Evolutionary conservation across 2,329 filamentous ascomycete genomes (phyloP).

Genomic region (Sphaerulina vaccinii): DNA sequence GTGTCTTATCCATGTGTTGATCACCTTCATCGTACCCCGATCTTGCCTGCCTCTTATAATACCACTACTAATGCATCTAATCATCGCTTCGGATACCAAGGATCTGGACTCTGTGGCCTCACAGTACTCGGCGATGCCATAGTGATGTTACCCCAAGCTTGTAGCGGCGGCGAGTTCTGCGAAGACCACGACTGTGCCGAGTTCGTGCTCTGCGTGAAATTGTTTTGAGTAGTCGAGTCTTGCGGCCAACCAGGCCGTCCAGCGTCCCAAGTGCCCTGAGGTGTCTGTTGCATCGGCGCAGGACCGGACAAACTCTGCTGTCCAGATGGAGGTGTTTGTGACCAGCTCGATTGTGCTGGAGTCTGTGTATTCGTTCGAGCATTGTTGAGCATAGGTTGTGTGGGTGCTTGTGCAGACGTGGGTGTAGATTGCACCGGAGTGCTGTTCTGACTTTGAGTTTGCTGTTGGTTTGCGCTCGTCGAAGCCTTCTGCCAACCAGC

Average conservation of each 20-base stretch:
- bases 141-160: conserved; percentile 16
- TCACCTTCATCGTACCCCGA: neutral
- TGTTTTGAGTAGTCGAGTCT: neutral
- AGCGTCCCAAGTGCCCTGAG: neutral
- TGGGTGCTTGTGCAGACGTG: neutral
- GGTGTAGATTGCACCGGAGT: neutral
- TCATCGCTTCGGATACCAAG: conserved; percentile 30
- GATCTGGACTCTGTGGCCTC: conserved; percentile 28
- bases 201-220: conserved; percentile 3
- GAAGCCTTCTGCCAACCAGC: neutral
- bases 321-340: neutral
- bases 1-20: too few species aligned
- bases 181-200: neutral
- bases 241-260: conserved; percentile 7
- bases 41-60: too few species aligned
- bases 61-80: neutral
- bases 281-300: neutral
- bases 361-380: neutral
- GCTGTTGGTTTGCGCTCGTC: neutral
- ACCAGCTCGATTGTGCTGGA: neutral
- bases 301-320: neutral
- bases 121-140: conserved; percentile 8
- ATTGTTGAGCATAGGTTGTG: neutral
- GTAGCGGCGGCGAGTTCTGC: conserved; percentile 8
- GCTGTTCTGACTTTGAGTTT: neutral